phyloP scores from a whole-genome alignment of 164 flowering plant genomes.

The Berberis vulgaris region DNA sequence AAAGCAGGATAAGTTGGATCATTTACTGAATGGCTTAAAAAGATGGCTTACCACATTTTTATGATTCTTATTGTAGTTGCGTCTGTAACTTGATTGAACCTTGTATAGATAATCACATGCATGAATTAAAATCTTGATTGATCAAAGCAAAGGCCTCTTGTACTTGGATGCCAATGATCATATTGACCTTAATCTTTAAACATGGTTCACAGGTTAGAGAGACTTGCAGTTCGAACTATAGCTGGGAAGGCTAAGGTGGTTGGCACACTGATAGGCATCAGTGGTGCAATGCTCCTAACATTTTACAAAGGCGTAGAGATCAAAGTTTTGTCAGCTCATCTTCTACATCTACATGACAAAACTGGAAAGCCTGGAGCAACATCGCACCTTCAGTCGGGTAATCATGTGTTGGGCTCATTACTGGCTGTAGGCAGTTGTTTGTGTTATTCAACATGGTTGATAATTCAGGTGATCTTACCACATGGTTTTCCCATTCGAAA shows the following conservation, averaged over 20 bases:
- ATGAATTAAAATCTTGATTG: neutral
- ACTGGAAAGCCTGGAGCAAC: neutral
- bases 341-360: neutral
- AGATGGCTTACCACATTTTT: neutral
- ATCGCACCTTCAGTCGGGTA: slow-evolving; percentile 11
- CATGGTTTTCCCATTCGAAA: neutral
- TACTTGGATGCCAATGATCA: neutral
- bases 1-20: too few relatives aligned
- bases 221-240: slow-evolving; percentile 16
- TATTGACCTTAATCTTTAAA: neutral
- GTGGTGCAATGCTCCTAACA: slow-evolving; percentile 73
- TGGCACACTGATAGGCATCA: slow-evolving; percentile 49
- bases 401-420: slow-evolving; percentile 23
- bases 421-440: slow-evolving; percentile 26
- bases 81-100: too few relatives aligned
- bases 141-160: neutral
- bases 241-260: slow-evolving; percentile 44
- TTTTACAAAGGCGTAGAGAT: slow-evolving; percentile 52
- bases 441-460: slow-evolving; percentile 33
- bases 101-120: neutral
- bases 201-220: slow-evolving; percentile 31
- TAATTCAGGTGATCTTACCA: slow-evolving; percentile 27
- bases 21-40: too few relatives aligned
- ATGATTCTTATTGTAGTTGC: neutral
- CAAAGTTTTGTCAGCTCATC: slow-evolving; percentile 27